A percentile compares a stretch with the other conserved stretches of the same genome.
Evolutionary conservation across 2,329 filamentous ascomycete species (phyloP).

Genomic region (Sporothrix globosa): DNA sequence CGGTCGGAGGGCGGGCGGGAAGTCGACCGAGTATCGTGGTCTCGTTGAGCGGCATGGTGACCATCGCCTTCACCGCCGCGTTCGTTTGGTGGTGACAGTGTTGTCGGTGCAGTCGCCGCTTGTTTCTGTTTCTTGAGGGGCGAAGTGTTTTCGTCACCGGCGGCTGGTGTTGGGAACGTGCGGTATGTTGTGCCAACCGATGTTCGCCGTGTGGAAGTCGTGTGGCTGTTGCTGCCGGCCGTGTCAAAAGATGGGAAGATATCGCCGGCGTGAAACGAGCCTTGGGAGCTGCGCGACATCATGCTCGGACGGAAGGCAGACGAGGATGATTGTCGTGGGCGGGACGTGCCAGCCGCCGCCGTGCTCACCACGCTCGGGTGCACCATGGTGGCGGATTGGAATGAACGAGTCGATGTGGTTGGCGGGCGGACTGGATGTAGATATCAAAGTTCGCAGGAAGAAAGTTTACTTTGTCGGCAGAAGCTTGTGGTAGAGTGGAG

Average conservation of each 20-base stretch:
- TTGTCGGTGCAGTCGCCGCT: constrained; percentile 33
- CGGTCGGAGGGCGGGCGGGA: constrained; percentile 26
- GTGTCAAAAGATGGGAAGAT: constrained; percentile 48
- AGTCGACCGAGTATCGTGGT: not conserved
- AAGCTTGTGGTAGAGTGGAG: not conserved
- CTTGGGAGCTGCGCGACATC: constrained; percentile 42
- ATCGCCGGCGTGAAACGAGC: constrained; percentile 58
- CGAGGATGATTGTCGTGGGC: constrained; percentile 1
- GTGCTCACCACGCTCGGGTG: constrained; percentile 34
- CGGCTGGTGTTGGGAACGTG: constrained; percentile 74
- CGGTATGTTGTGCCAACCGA: constrained; percentile 66
- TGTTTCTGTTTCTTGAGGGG: constrained; percentile 36
- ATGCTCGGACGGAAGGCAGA: constrained; percentile 36
- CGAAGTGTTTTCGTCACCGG: constrained; percentile 61
- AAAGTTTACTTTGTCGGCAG: not conserved
- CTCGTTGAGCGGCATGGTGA: constrained; percentile 31
- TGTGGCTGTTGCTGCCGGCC: constrained; percentile 13
- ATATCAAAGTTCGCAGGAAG: not conserved
- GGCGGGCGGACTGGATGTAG: not conserved
- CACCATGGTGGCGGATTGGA: constrained; percentile 35
- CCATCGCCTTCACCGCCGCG: constrained; percentile 19
- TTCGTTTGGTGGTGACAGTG: constrained; percentile 3
- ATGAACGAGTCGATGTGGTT: not conserved
- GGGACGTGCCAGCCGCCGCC: constrained; percentile 31
- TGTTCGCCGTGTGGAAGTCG: constrained; percentile 41